Evolutionary conservation across 495 filamentous ascomycete genomes (phyloP), one percentile per base, ranked within the genome.

Genomic region (Neurospora tetrasperma): DNA sequence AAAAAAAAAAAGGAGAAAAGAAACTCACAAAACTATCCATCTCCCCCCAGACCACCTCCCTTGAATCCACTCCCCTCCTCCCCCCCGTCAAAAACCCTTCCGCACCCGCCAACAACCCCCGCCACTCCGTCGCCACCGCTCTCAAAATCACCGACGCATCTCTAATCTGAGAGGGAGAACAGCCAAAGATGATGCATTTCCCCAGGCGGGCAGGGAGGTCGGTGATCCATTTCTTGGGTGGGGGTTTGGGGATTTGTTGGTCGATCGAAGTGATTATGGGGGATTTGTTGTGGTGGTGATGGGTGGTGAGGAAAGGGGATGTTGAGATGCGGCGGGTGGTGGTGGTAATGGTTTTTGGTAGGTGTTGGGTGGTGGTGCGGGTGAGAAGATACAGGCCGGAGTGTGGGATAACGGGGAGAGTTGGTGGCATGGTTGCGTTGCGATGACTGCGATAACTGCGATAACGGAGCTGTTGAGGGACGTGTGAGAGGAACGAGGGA

Each of bases 1-100:
- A 38, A 38, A 38, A 38, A 3, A 35, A 4, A 5, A 35, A 5
- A 73, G 70, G 68, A 39, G 39, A 71, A 68, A 83, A 16, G 0
- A 14, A 0, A 44, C 86, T 74, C 75, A 87, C 86, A 75, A 86
- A 85, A 66, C 75, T 80, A 73, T 87, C 94, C 93, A 94, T 94
- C 83, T 98, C 95, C 42, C 93, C 94, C 94, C 93, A 97, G 0
- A 90, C 91, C 27, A 98, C 90, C 79, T 86, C 84, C 76, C 93
- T 90, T n/a, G 87, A 80, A 73, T 88, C 89, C 46, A 96, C 78
- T 5, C 93, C 92, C 39, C 90, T 82, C 72, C 86, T 84, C 70
- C 86, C 85, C 20, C 86, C 88, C 0, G 91, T 91, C 73, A 98
- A 78, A 78, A 91, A 98, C 5, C 95, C 95, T 76, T 97, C 92